Evolutionary conservation across 495 filamentous ascomycete genomes (phyloP).

Genomic region (Aspergillus nanangensis): DNA sequence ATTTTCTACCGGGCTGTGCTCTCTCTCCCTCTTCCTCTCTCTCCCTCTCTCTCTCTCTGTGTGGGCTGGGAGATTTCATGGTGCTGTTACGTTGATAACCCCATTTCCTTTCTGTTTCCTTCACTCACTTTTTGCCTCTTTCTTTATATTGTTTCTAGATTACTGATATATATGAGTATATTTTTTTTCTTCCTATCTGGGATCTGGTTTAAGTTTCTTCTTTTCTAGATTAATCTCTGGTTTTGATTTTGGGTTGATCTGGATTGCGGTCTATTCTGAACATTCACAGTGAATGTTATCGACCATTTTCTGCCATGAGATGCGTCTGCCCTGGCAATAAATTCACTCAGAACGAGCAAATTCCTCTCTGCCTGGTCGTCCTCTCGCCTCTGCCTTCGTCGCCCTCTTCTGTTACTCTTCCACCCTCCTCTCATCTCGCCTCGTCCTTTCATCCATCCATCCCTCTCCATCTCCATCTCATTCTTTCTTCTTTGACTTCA

Average conservation of each 20-base stretch:
- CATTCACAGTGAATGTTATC: too few relatives aligned
- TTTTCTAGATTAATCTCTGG: too few relatives aligned
- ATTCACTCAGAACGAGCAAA: too few relatives aligned
- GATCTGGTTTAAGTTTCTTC: slow-evolving; percentile 6
- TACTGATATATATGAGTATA: too few relatives aligned
- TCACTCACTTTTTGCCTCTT: slow-evolving; percentile 6
- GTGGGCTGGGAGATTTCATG: too few relatives aligned
- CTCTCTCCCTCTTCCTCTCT: too few relatives aligned
- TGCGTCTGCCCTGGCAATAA: too few relatives aligned
- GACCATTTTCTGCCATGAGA: too few relatives aligned
- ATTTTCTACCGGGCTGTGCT: too few relatives aligned
- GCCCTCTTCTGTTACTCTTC: slow-evolving; percentile 7
- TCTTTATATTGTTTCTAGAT: neutral
- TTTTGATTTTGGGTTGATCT: too few relatives aligned
- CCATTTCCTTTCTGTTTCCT: neutral
- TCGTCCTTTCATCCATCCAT: slow-evolving; percentile 1
- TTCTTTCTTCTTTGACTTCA: slow-evolving; percentile 3
- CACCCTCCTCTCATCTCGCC: slow-evolving; percentile 5
- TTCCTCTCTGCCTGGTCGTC: neutral
- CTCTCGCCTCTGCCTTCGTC: neutral
- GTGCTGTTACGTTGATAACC: too few relatives aligned
- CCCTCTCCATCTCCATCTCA: neutral
- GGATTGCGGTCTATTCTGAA: too few relatives aligned
- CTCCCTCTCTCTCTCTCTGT: neutral
- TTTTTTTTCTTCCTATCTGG: neutral